Percentiles rank a stretch among this genome's conserved stretches.
Evolutionary conservation across 345 rosid species (phyloP).

Genomic region (Dipteronia dyeriana): DNA sequence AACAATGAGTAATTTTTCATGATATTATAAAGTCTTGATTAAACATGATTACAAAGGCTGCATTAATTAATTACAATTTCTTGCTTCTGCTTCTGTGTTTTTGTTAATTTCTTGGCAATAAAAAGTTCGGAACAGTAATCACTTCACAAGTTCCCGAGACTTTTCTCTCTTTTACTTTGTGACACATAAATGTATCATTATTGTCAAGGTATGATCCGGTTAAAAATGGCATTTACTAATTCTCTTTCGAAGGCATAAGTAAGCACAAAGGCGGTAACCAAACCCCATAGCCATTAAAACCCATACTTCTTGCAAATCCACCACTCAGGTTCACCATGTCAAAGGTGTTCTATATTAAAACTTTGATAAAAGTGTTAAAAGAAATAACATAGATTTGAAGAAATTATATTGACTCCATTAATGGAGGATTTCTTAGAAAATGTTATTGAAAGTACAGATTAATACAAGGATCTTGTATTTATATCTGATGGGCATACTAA

Average conservation of each 20-base stretch:
- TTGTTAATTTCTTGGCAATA: too few species aligned
- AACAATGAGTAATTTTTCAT: too few species aligned
- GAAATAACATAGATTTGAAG: too few species aligned
- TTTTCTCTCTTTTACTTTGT: not conserved
- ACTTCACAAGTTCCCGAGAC: not conserved
- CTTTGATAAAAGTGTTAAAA: too few species aligned
- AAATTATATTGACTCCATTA: too few species aligned
- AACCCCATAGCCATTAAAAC: conserved; percentile 78
- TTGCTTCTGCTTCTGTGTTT: too few species aligned
- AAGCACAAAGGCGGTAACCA: conserved; percentile 63
- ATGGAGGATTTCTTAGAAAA: too few species aligned
- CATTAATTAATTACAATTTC: not conserved
- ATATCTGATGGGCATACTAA: too few species aligned
- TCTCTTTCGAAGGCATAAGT: conserved; percentile 68
- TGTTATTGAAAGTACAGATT: too few species aligned
- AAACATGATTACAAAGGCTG: not conserved
- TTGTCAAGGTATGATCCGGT: not conserved
- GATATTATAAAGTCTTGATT: not conserved
- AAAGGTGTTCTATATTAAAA: too few species aligned
- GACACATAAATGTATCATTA: too few species aligned
- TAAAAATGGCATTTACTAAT: conserved; percentile 61
- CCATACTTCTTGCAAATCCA: conserved; percentile 89
- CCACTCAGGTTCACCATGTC: conserved; percentile 73
- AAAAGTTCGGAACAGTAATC: not conserved
- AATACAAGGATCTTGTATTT: too few species aligned